These are phyloP conservation scores for Boeremia lycopersici DNA, from an alignment of 2,329 filamentous ascomycete genomes.

Conservation along the genomic window DNA sequence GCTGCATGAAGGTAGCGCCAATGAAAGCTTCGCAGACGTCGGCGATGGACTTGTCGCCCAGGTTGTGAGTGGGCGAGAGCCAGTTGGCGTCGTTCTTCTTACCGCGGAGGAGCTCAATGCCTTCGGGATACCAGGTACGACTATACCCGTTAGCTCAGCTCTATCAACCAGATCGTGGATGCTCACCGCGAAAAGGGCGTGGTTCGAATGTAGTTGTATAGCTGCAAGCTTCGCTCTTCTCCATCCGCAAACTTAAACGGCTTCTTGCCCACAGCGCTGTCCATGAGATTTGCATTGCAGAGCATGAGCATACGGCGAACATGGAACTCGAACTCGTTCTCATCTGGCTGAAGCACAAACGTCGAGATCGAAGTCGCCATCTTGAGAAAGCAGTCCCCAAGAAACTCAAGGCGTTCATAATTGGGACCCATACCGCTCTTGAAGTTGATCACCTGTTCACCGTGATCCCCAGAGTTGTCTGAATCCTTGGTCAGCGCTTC, in stretches of 20 bases:
- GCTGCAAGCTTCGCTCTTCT: constrained; percentile 51
- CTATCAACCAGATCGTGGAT: background rate
- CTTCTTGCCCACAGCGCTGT: constrained; percentile 64
- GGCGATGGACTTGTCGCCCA: constrained; percentile 89
- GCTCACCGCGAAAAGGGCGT: constrained; percentile 73
- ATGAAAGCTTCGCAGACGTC: constrained; percentile 96
- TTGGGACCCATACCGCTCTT: constrained; percentile 89
- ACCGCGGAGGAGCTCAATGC: constrained; percentile 73
- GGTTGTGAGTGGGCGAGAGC: constrained; percentile 61
- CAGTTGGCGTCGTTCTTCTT: constrained; percentile 62
- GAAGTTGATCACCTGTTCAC: constrained; percentile 70
- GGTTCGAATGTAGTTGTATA: constrained; percentile 82
- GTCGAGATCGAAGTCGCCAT: constrained; percentile 92
- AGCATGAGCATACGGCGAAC: constrained; percentile 88
- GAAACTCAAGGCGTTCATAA: constrained; percentile 91
- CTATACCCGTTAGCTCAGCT: constrained; percentile 45
- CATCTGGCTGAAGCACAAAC: constrained; percentile 75
- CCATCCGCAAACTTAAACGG: constrained; percentile 45
- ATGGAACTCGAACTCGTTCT: constrained; percentile 86
- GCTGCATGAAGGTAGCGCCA: constrained; percentile 74
- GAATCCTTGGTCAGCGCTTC: constrained; percentile 94
- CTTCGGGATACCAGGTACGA: constrained; percentile 87
- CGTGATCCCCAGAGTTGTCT: constrained; percentile 78
- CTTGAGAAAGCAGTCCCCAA: constrained; percentile 93
- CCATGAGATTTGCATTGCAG: constrained; percentile 89